Evolutionary conservation across 1,284 basidiomycete genomes (phyloP), one percentile per base, ranked within the genome.

Genomic region (Calocybe gambosa): DNA sequence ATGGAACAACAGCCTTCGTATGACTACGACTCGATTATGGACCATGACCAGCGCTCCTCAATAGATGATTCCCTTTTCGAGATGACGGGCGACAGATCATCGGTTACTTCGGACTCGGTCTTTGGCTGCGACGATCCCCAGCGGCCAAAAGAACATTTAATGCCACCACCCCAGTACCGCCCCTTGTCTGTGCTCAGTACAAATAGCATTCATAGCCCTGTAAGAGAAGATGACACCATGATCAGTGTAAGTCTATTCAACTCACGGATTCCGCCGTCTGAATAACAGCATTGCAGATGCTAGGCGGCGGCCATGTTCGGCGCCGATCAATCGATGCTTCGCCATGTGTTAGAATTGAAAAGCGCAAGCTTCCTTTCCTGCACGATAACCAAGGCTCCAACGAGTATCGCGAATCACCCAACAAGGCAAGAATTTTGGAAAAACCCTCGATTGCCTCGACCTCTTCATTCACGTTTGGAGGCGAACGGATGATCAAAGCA

Each of bases 211-310:
- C 74, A 78, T 37, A 77, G 74, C 50, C 73, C 78, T 0, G 62
- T 66, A 21, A 72, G 73, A 52, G 84, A 88, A 29, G 83, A 88
- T 52, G 85, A 89, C 51, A 89, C 85, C 0, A 85, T 89, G 85
- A 81, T 89, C 45, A 78, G 76, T 39, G 85, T 86, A 62, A 58
- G 82, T 66, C 16, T 20, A 28, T 28, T 15, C 45, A 43, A 36
- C 29, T 35, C 12, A 7, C 13, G 16, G 34, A 38, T 6, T 6
- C 15, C 36, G 21, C 28, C 21, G 18, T 20, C 36, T 42, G 26
- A 50, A 53, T 37, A 46, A 28, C 8, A 13, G 37, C 16, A 25
- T 42, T 39, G 0, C 51, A 87, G 83, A 88, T 89, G 85, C 66
- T 89, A 28, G 85, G 82, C 39, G 85, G 83, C 46, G 84, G 80